Percentiles rank a stretch among this genome's conserved stretches.
These are phyloP conservation scores for Agrostemma githago DNA, from an alignment of 148 eudicot species.

Conservation along the genomic window DNA sequence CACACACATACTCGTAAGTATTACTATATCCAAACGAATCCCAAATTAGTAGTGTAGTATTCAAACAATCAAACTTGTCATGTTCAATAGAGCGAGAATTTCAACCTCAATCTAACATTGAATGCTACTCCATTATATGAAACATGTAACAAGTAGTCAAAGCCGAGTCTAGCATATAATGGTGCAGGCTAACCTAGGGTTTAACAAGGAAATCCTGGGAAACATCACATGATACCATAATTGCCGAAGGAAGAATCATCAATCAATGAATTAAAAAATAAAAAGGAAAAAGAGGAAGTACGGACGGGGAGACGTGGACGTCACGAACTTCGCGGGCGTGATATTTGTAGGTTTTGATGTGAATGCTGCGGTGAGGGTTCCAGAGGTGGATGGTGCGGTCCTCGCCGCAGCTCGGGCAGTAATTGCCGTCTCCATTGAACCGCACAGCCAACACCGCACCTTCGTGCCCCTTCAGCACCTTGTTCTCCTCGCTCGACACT, in stretches of 20 bases:
- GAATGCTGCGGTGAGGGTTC: slow-evolving; percentile 97
- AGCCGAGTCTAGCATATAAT: too few relatives aligned
- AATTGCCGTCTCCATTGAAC: slow-evolving; percentile 73
- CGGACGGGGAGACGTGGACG: slow-evolving; percentile 66
- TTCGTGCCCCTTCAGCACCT: slow-evolving; percentile 72
- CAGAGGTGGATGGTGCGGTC: slow-evolving; percentile 90
- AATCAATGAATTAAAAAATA: too few relatives aligned
- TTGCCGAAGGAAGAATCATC: too few relatives aligned
- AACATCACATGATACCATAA: too few relatives aligned
- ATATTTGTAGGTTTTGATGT: slow-evolving; percentile 82
- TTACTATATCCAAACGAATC: neutral
- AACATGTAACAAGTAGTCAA: too few relatives aligned
- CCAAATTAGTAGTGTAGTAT: neutral
- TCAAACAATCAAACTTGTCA: too few relatives aligned
- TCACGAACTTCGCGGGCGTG: slow-evolving; percentile 96
- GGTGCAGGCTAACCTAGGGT: too few relatives aligned
- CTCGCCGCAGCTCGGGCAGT: slow-evolving; percentile 80
- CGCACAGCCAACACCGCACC: slow-evolving; percentile 84
- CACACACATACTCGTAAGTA: neutral
- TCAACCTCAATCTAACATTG: too few relatives aligned
- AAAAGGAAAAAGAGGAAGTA: too few relatives aligned
- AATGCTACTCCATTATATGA: too few relatives aligned
- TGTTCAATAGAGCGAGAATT: too few relatives aligned
- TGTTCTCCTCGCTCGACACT: slow-evolving; percentile 54
- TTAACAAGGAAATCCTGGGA: too few relatives aligned